Evolutionary conservation across 306 rosid species (phyloP), one percentile per base, ranked within the genome.

Genomic region (Vigna angularis): DNA sequence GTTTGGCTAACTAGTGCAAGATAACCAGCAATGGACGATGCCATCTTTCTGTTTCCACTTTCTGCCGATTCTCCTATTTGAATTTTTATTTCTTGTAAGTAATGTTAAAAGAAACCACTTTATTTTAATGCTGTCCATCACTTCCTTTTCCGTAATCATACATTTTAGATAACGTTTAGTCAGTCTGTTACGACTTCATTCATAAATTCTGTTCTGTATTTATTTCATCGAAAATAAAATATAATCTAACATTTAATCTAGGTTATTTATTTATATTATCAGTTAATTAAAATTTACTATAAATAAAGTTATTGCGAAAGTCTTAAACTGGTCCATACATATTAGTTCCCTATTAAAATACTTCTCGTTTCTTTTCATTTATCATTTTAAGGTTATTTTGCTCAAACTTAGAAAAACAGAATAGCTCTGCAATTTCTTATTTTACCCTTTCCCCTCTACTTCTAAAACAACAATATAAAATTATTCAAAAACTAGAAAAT

Each of bases 21-120:
- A n/a, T 48, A 32, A 59, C 30, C 9, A 70, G 72, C 44, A 22
- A 42, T 9, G 45, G 55, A 78, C 59, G 15, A 53, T 51, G 22
- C 14, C 13, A 71, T 17, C 30, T 51, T 17, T 70, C 30, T 30
- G 45, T 71, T 55, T 22, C 66, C 57, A 18, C 55, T 53, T 40
- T 8, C 0, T 15, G 14, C 5, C 0, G 55, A 22, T 38, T 22
- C 16, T 40, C 22, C 40, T 18, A 3, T 18, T 18, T 52, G 7
- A 55, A 38, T 1, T 55, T 40, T 26, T 14, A 51, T 9, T 51
- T 12, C 63, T 40, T 20, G 0, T 9, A 32, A 11, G 45, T 7
- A 20, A 2, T 26, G 28, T 26, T 26, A 26, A 26, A 26, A 26
- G 28, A 26, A 16, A 73, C 14, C 40, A 65, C 61, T 61, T 80